phyloP scores from a whole-genome alignment of 495 filamentous ascomycete species.

The Amorphotheca resinae region DNA sequence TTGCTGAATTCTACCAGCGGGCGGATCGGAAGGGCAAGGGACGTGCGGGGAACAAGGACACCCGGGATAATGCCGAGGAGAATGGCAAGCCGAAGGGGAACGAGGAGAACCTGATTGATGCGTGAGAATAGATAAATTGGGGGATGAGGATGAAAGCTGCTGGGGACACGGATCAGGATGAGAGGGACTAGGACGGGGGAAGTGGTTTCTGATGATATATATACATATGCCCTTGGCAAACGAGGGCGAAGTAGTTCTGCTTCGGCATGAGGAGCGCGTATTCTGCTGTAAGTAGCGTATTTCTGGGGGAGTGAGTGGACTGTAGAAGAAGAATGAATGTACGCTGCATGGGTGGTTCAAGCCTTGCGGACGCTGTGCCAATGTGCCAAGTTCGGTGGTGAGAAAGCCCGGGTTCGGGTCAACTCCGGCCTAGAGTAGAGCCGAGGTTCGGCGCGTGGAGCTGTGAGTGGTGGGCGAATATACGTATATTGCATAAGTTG shows the following conservation, averaged over 20 bases:
- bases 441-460: no score
- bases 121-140: constrained; percentile 11
- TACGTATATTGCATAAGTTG: no score
- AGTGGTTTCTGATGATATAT: constrained; percentile 9
- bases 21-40: constrained; percentile 45
- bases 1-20: constrained; percentile 86
- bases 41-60: constrained; percentile 51
- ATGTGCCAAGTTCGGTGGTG: no score
- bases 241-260: not conserved
- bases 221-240: not conserved
- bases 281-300: no score
- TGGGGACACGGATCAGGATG: not conserved
- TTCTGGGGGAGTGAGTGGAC: no score
- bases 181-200: not conserved
- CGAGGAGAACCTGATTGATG: constrained; percentile 58
- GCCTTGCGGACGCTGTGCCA: no score
- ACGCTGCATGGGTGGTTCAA: no score
- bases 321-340: no score
- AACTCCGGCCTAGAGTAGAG: no score
- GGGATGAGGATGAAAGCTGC: constrained; percentile 3
- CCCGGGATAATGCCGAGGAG: constrained; percentile 53
- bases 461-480: no score
- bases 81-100: constrained; percentile 36
- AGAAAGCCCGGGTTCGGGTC: no score
- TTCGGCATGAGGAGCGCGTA: constrained; percentile 8